Evolutionary conservation across 345 rosid species (phyloP).

Genomic region (Brassica juncea): DNA sequence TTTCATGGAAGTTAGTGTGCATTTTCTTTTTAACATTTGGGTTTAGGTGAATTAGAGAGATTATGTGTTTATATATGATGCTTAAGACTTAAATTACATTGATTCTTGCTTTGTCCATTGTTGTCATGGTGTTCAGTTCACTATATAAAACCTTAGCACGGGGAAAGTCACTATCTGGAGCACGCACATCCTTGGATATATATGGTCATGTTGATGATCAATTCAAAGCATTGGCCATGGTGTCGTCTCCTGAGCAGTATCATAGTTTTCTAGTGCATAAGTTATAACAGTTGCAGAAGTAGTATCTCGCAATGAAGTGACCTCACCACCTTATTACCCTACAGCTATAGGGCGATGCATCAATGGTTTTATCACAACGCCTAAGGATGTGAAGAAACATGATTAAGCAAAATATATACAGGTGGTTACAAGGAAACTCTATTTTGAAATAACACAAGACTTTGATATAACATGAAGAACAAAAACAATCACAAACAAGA

Average conservation of each 20-base stretch:
- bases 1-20: neutral
- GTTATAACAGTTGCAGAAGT: neutral
- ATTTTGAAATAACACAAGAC: neutral
- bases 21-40: neutral
- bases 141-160: neutral
- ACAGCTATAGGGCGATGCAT: neutral
- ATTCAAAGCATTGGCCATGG: neutral
- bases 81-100: neutral
- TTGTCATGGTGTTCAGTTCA: neutral
- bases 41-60: neutral
- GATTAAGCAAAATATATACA: neutral
- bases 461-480: neutral
- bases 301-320: neutral
- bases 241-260: neutral
- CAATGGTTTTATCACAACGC: neutral
- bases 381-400: neutral
- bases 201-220: neutral
- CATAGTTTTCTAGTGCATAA: neutral
- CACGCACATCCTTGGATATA: neutral
- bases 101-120: neutral
- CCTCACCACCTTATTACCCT: neutral
- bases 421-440: constrained; percentile 8
- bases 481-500: constrained; percentile 4
- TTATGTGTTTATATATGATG: neutral
- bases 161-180: neutral